Base-by-base conservation (phyloP, 2,329 filamentous ascomycete species). In the Ceratocystis cubensis region DNA sequence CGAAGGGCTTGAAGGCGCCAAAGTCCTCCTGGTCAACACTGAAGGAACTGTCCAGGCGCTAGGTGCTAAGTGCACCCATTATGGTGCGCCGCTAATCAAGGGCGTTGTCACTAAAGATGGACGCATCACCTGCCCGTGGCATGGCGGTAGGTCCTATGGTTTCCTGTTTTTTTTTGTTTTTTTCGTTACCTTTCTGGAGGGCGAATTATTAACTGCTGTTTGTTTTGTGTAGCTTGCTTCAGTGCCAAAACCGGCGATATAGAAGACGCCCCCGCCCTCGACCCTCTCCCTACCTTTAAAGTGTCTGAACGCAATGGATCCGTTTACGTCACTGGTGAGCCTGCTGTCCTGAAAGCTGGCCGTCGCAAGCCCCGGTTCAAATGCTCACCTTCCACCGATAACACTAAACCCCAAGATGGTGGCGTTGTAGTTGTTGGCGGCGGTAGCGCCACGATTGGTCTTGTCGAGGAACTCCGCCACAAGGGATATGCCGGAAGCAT, bases 91-190 rank as follows among this genome's bases (percentile, higher is more conserved):
- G 15, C 78, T 99, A 70, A 84, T 86, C 65, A 91, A 93, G 71
- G 94, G 94, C 65, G 86, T 97, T 6, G 77, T 99, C 69, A 89
- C 89, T 6, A 84, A 84, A 2, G 86, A 88, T 71, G 94, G 94
- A 4, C 83, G 91, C 63, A 76, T 99, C 69, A 96, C 90, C 5
- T 99, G 94, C 75, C 91, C 93, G 2, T 97, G 94, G 94, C 93
- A 97, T 75, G 93, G 93, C 78, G 91, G 90, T 94, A 74, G 70
- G 80, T 75, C 30, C 75, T 33, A 5, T 30, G 6, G 10, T 25
- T 62, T 17, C 50, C 46, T 5, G 41, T 37, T 20, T 50, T 6
- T 17, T 4, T 1, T n/a, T 13, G 0, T 41, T 0, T 13, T 41
- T 13, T 41, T 41, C 10, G 37, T 41, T 10, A 41, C 10, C 37